These are phyloP conservation scores for Pichia sp. DNA, from an alignment of 1,139 yeast species.

Conservation along the genomic window DNA sequence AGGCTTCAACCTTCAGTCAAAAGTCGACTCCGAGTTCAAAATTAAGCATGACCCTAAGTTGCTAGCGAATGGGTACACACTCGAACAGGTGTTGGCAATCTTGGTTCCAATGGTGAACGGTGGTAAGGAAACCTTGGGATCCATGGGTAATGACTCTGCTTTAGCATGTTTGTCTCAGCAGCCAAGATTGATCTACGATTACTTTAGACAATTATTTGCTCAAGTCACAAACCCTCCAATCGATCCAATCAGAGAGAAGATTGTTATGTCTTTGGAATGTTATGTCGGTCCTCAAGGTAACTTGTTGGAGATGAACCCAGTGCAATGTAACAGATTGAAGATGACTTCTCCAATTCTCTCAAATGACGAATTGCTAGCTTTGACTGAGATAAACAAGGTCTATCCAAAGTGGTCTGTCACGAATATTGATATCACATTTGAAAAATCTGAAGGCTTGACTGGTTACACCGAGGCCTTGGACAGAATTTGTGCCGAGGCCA, in stretches of 20 bases:
- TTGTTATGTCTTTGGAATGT: slow-evolving; percentile 96
- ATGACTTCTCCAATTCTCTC: slow-evolving; percentile 80
- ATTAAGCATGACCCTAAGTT: slow-evolving; percentile 82
- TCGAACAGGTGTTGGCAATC: slow-evolving; percentile 79
- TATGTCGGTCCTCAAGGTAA: slow-evolving; percentile 98
- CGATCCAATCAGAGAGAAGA: slow-evolving; percentile 94
- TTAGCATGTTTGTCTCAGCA: slow-evolving; percentile 92
- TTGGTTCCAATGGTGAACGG: slow-evolving; percentile 91
- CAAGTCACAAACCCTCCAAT: slow-evolving; percentile 99
- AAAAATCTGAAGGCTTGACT: slow-evolving; percentile 71
- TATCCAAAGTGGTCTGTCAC: slow-evolving; percentile 86
- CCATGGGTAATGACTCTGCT: slow-evolving; percentile 99
- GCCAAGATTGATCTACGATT: slow-evolving; percentile 86
- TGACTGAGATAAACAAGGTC: slow-evolving; percentile 64
- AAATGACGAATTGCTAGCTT: slow-evolving; percentile 67
- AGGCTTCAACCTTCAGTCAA: slow-evolving; percentile 38
- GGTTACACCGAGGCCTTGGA: slow-evolving; percentile 87
- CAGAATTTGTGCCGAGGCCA: slow-evolving; percentile 82
- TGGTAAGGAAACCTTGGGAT: slow-evolving; percentile 93
- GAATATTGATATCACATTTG: slow-evolving; percentile 85
- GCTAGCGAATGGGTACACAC: slow-evolving; percentile 85
- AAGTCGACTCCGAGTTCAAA: slow-evolving; percentile 36
- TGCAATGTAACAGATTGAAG: slow-evolving; percentile 84
- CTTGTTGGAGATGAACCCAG: slow-evolving; percentile 84
- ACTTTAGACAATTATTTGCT: slow-evolving; percentile 94